Percentiles rank a stretch among this genome's conserved stretches.
Evolutionary conservation across 2,329 filamentous ascomycete species (phyloP).

Genomic region (Scedosporium apiospermum): DNA sequence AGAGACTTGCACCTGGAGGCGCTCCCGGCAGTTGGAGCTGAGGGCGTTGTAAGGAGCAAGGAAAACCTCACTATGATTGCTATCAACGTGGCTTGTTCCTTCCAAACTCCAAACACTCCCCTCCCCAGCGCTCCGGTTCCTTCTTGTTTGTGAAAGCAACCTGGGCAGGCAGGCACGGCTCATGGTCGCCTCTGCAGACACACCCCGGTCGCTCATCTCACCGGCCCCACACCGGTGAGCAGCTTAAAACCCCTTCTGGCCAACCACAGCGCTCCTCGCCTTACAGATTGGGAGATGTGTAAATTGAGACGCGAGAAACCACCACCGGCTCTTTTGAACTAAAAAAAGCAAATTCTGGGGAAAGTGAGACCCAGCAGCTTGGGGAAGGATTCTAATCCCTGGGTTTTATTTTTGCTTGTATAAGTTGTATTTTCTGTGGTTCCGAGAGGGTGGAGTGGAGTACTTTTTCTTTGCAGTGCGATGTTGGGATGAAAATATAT

Average conservation of each 20-base stretch:
- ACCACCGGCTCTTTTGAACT: not conserved
- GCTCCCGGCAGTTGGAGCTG: too few relatives aligned
- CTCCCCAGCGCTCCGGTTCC: not conserved
- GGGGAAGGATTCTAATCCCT: not conserved
- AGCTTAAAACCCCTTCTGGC: not conserved
- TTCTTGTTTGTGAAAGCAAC: not conserved
- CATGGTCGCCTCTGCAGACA: not conserved
- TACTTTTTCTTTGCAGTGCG: not conserved
- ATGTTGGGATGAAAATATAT: not conserved
- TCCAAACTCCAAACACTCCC: not conserved
- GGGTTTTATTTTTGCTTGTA: not conserved
- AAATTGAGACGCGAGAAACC: not conserved
- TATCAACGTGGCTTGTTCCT: too few relatives aligned
- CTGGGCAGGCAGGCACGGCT: not conserved
- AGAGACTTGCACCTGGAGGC: too few relatives aligned
- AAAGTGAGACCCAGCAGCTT: not conserved
- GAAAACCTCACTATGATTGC: too few relatives aligned
- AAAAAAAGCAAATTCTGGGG: not conserved
- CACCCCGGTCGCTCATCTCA: not conserved
- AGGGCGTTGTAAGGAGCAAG: too few relatives aligned
- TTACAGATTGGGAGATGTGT: not conserved
- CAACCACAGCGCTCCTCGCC: not conserved
- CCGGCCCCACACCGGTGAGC: conserved; percentile 6
- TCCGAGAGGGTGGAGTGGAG: not conserved
- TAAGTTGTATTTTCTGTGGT: too few relatives aligned